Evolutionary conservation across 2,329 filamentous ascomycete species (phyloP), one percentile per base, ranked within the genome.

Genomic region (Penicillium sp.): DNA sequence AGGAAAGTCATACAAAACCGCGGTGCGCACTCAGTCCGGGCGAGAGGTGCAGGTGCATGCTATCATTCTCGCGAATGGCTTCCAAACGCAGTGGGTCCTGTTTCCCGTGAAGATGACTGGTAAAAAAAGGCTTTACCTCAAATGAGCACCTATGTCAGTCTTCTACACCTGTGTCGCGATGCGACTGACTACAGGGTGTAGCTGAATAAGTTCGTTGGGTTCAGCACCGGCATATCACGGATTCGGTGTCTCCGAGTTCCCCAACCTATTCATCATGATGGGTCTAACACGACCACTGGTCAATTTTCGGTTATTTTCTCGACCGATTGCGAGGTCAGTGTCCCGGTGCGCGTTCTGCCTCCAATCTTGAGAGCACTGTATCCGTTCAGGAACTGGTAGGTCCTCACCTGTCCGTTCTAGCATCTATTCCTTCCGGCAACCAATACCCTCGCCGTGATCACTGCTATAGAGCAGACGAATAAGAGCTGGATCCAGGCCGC

Each of bases 311-410:
- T 80, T 4, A 76, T 81, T 18, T 80, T 77, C 60, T 76, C 77
- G 0, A 74, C 75, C 0, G 79, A 81, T 58, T 81, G 78, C 57
- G 77, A 81, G 52, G 78, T 81, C 48, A 79, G 79, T 60, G 78
- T 78, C 54, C 68, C 68, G 16, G 61, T 76, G 6, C 69, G 74
- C 7, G 62, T 77, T 0, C 66, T 81, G 12, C 58, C 57, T 0
- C 77, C 79, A 0, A 69, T 81, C 31, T 57, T 79, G 24, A 54
- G 64, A 4, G 57, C 38, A 3, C 28, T 53, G 2, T 44, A 64
- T 15, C 49, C 73, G 47, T 45, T 18, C 10, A 43, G n/a, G 28
- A 42, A 29, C 24, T 60, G 65, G 68, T 54, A 49, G 63, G 59
- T 23, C 59, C 67, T 18, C 54, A 67, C 34, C 33, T 62, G 68